Percentiles rank a stretch among this genome's conserved stretches.
These are phyloP conservation scores for Blastomyces parvus DNA, from an alignment of 2,329 filamentous ascomycete species.

Conservation along the genomic window DNA sequence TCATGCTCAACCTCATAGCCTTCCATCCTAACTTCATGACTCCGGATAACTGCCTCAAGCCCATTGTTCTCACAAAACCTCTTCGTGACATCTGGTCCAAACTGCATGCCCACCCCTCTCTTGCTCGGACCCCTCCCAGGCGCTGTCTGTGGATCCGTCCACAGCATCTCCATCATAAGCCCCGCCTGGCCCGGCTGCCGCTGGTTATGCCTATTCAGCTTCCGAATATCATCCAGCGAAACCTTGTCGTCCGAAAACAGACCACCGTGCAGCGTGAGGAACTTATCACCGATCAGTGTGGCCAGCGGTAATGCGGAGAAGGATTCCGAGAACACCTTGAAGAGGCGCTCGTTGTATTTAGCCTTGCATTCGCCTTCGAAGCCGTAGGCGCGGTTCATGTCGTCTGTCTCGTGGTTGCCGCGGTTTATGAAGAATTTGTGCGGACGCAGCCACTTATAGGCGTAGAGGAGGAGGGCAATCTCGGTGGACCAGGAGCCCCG, in stretches of 20 bases:
- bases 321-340: conserved; percentile 96
- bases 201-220: conserved; percentile 82
- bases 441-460: conserved; percentile 92
- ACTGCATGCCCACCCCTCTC: conserved; percentile 90
- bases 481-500: conserved; percentile 97
- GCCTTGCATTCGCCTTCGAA: conserved; percentile 98
- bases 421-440: conserved; percentile 88
- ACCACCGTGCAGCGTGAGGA: conserved; percentile 85
- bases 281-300: conserved; percentile 83
- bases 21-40: conserved; percentile 96
- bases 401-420: conserved; percentile 97
- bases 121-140: conserved; percentile 89
- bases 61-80: conserved; percentile 94
- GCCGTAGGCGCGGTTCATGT: conserved; percentile 98
- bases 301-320: conserved; percentile 91
- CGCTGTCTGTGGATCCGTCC: conserved; percentile 87
- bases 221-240: conserved; percentile 85
- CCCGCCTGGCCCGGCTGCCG: conserved; percentile 86
- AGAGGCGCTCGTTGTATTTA: conserved; percentile 92
- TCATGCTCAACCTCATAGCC: conserved; percentile 98
- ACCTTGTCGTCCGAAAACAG: conserved; percentile 90
- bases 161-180: conserved; percentile 99
- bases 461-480: conserved; percentile 84
- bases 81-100: conserved; percentile 93
- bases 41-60: conserved; percentile 87